Evolutionary conservation across 805 yeast species (phyloP).

Genomic region (Ogataea degrootiae): DNA sequence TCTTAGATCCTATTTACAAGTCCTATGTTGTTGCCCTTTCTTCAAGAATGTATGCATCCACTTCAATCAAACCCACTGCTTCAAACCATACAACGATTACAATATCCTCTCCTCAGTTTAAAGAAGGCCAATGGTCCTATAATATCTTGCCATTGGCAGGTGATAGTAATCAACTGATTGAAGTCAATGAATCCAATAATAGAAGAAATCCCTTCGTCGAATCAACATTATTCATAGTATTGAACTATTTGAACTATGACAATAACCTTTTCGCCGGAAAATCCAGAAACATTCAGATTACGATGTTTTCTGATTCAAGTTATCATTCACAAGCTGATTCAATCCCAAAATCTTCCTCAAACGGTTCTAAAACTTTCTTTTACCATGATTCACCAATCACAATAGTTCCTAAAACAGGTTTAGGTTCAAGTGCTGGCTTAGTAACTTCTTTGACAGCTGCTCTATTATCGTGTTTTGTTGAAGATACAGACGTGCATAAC

Average conservation of each 20-base stretch:
- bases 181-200: slow-evolving; percentile 6
- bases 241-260: slow-evolving; percentile 45
- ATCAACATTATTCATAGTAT: slow-evolving; percentile 51
- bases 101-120: slow-evolving; percentile 74
- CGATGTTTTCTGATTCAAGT: slow-evolving; percentile 78
- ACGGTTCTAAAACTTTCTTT: slow-evolving; percentile 42
- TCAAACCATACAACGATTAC: slow-evolving; percentile 28
- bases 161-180: slow-evolving; percentile 5
- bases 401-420: slow-evolving; percentile 85
- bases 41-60: slow-evolving; percentile 78
- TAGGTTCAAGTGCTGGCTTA: slow-evolving; percentile 94
- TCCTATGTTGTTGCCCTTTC: slow-evolving; percentile 86
- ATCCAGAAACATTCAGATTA: slow-evolving; percentile 36
- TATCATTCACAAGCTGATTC: slow-evolving; percentile 75
- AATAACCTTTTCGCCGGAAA: slow-evolving; percentile 15
- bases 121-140: slow-evolving; percentile 66
- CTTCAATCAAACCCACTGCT: slow-evolving; percentile 2
- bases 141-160: slow-evolving; percentile 15
- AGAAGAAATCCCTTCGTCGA: slow-evolving; percentile 69
- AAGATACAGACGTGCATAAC: slow-evolving; percentile 28
- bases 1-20: slow-evolving; percentile 67
- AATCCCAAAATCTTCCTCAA: slow-evolving; percentile 27
- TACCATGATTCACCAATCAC: slow-evolving; percentile 58
- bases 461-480: slow-evolving; percentile 43
- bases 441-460: slow-evolving; percentile 78